Evolutionary conservation across 768 basidiomycete species (phyloP), one percentile per base, ranked within the genome.

Genomic region (Tricholomella constricta): DNA sequence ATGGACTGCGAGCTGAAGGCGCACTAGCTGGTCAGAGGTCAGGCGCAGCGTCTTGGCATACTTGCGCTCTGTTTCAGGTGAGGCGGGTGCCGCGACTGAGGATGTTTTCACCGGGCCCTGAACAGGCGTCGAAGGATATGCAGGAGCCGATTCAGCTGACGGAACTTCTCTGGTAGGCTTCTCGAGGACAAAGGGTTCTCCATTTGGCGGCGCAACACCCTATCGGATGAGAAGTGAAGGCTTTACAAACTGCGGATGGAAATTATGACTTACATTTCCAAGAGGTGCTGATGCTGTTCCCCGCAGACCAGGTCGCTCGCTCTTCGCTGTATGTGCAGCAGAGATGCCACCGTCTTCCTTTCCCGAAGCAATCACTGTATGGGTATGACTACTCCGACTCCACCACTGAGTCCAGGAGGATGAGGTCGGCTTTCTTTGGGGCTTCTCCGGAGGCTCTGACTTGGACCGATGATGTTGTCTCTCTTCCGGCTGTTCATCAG

Each of bases 11-110:
- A 23, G 46, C 23, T 12, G 12, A 17, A 22, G 11, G 72, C 85
- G 64, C 61, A 94, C 94, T 36, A 99, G 79, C 66, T 99, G 97
- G 60, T 96, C 94, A 4, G 94, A 97, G 0, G 95, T 94, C 54
- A 99, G 71, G 6, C 97, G 81, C 53, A 99, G 70, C 0, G 96
- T 94, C 75, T 99, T 98, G 8, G 91, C 94, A 65, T 83, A 98
- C 62, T 82, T 87, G 65, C 82, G 70, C 27, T 63, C 57, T 27
- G 51, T 35, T 23, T 54, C 35, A 23, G 64, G 58, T 9, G 62
- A 45, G 12, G 47, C 42, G n/a, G 60, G 58, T 26, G 51, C 40
- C 4, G 52, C 29, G 14, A 47, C 31, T n/a, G 54, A 23, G 35
- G 58, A 23, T 15, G 34, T 41, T 49, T 57, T 40, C 11, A 68